phyloP scores from a whole-genome alignment of 331 rosid genomes.

The Acacia pycnantha region DNA sequence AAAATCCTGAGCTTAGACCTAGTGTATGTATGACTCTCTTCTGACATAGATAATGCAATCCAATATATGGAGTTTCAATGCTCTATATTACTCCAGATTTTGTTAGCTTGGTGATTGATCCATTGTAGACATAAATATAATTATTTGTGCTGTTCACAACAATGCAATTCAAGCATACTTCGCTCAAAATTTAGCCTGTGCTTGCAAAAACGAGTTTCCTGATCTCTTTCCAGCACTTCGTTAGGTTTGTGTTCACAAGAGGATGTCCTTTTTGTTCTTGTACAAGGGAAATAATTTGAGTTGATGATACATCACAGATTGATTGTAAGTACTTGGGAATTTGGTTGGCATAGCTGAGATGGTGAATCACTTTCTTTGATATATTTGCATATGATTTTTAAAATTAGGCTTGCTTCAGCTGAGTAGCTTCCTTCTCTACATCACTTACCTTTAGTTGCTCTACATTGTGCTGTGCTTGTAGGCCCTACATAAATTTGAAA shows the following conservation, averaged over 20 bases:
- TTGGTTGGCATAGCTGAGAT: background rate
- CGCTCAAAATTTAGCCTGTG: background rate
- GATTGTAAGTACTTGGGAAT: background rate
- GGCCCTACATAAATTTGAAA: background rate
- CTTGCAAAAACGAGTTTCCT: background rate
- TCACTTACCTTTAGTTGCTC: background rate
- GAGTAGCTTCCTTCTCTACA: background rate
- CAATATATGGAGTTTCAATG: background rate
- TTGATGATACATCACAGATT: background rate
- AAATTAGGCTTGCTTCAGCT: background rate
- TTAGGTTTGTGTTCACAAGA: background rate
- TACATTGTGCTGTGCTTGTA: background rate
- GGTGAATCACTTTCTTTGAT: background rate
- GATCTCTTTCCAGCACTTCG: slow-evolving; percentile 2
- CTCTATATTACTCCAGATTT: slow-evolving; percentile 1
- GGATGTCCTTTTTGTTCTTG: slow-evolving; percentile 6
- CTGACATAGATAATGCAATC: slow-evolving; percentile 21
- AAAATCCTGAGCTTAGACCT: slow-evolving; percentile 92
- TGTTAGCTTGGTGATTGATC: slow-evolving; percentile 10
- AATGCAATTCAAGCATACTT: background rate
- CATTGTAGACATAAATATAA: background rate
- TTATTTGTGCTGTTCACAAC: background rate
- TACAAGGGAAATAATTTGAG: background rate
- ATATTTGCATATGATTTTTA: background rate
- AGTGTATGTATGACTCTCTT: slow-evolving; percentile 63